Evolutionary conservation across 805 yeast species (phyloP).

Genomic region (Danielozyma ontarioensis): DNA sequence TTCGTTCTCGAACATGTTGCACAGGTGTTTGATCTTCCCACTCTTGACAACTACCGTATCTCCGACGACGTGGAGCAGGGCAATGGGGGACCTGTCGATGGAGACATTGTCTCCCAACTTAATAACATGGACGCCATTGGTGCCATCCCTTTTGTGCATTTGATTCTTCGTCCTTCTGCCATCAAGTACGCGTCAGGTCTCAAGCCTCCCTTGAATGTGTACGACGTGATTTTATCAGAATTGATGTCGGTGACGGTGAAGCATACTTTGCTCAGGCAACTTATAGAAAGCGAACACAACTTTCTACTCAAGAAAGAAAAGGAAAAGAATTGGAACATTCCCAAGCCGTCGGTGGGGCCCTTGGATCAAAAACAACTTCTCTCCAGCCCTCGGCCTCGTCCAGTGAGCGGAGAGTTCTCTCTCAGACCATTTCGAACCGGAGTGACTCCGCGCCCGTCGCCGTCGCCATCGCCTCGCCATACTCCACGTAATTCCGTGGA

Average conservation of each 20-base stretch:
- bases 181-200: constrained; percentile 31
- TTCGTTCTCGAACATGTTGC: constrained; percentile 32
- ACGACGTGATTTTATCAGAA: constrained; percentile 20
- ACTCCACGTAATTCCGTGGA: constrained; percentile 11
- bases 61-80: constrained; percentile 20
- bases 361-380: constrained; percentile 2
- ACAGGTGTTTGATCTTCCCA: constrained; percentile 15
- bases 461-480: constrained; percentile 31
- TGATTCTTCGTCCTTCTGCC: constrained; percentile 36
- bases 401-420: constrained; percentile 25
- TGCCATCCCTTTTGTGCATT: constrained; percentile 35
- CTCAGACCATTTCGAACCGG: constrained; percentile 39
- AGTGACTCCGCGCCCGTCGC: constrained; percentile 36
- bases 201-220: constrained; percentile 31
- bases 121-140: constrained; percentile 35
- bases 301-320: constrained; percentile 21
- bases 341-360: constrained; percentile 9
- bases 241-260: constrained; percentile 22
- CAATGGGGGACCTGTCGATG: constrained; percentile 3
- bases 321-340: constrained; percentile 21
- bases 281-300: constrained; percentile 6
- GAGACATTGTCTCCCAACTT: constrained; percentile 9
- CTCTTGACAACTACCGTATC: constrained; percentile 20
- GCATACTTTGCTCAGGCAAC: constrained; percentile 3
- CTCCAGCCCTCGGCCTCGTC: constrained; percentile 19